A percentile compares a stretch with the other conserved stretches of the same genome.
Evolutionary conservation across 1,284 basidiomycete genomes (phyloP).

Genomic region (Cutaneotrichosporon spelunceum): DNA sequence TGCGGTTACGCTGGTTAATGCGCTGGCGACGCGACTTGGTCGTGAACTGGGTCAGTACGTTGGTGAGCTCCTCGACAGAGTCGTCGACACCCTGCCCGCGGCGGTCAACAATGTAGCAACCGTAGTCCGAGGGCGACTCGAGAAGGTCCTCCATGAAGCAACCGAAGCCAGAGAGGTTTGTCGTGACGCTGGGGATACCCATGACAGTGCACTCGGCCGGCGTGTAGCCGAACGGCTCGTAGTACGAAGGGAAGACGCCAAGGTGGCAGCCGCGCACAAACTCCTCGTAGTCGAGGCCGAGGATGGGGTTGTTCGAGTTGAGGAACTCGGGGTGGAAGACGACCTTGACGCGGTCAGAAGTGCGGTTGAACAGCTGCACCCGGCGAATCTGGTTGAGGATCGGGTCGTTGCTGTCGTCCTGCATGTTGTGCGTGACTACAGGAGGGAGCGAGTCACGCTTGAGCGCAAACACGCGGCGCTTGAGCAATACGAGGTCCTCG

Average conservation of each 20-base stretch:
- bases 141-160: constrained; percentile 99
- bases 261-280: constrained; percentile 97
- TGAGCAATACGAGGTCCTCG: constrained; percentile 92
- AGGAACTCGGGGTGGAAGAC: constrained; percentile 99
- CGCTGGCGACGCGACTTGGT: constrained; percentile 90
- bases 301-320: constrained; percentile 94
- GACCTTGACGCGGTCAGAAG: constrained; percentile 84
- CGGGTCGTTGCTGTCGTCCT: constrained; percentile 84
- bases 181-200: constrained; percentile 96
- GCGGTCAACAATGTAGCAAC: constrained; percentile 93
- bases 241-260: constrained; percentile 95
- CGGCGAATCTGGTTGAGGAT: constrained; percentile 92
- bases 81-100: constrained; percentile 87
- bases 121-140: constrained; percentile 70
- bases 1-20: constrained; percentile 97
- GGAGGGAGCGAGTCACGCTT: constrained; percentile 91
- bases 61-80: constrained; percentile 66
- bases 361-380: constrained; percentile 84
- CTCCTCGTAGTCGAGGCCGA: constrained; percentile 97
- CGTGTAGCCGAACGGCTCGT: constrained; percentile 55
- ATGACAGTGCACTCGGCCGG: constrained; percentile 67
- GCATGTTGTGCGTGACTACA: constrained; percentile 97
- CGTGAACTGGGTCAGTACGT: constrained; percentile 74
- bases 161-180: constrained; percentile 94
- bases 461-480: constrained; percentile 92